Evolutionary conservation across 257 asterid species (phyloP).

Genomic region (Nicotiana attenuata): DNA sequence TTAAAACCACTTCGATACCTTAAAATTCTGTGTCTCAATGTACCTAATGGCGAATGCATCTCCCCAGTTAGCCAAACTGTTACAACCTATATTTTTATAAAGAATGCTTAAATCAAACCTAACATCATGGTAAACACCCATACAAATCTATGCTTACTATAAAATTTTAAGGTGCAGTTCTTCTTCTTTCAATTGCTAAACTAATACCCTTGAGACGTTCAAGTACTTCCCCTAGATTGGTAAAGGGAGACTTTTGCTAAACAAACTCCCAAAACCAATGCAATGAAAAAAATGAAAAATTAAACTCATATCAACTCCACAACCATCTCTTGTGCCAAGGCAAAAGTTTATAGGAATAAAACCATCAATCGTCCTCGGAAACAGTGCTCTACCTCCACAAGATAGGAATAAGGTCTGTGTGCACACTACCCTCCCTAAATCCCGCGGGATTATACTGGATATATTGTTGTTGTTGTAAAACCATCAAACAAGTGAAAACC

Average conservation of each 20-base stretch:
- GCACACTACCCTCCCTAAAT: too few species aligned
- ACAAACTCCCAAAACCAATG: background rate
- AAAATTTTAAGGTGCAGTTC: background rate
- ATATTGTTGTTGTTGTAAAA: background rate
- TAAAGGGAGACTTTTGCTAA: background rate
- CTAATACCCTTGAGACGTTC: background rate
- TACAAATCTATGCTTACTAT: background rate
- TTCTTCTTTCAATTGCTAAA: background rate
- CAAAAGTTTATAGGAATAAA: background rate
- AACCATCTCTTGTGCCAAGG: background rate
- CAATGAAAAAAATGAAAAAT: background rate
- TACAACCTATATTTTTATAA: background rate
- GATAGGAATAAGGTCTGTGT: too few species aligned
- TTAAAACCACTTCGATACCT: background rate
- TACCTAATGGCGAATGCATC: background rate
- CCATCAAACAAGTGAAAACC: background rate
- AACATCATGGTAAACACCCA: background rate
- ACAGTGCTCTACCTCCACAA: too few species aligned
- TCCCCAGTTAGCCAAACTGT: background rate
- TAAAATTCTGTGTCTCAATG: background rate
- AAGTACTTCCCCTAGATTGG: background rate
- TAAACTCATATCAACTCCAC: background rate
- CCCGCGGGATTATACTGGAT: too few species aligned
- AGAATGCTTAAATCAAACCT: background rate
- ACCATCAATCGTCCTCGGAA: background rate